Conservation (phyloP, 345 rosid species). For the Populus euphratica region DNA sequence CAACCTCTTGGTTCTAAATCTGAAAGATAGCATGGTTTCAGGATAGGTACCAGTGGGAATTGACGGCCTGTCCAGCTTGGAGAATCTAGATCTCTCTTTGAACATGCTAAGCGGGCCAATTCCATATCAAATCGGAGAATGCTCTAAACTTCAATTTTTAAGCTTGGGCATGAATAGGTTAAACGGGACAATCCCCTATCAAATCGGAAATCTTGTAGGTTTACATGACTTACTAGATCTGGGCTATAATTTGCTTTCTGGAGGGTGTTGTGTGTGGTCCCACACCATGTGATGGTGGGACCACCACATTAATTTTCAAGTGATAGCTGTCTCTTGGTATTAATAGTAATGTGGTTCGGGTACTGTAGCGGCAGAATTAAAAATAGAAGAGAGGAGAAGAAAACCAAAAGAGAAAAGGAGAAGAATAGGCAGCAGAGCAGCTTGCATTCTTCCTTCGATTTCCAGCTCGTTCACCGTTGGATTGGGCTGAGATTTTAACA, state of each 20-base stretch:
- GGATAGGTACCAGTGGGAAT: slow-evolving; percentile 21
- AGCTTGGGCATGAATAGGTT: slow-evolving; percentile 19
- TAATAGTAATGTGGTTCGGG: too few relatives aligned
- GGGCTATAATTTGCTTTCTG: slow-evolving; percentile 32
- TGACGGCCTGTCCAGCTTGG: slow-evolving; percentile 10
- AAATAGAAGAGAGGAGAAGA: too few relatives aligned
- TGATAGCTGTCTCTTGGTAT: too few relatives aligned
- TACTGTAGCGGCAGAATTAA: too few relatives aligned
- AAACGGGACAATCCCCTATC: slow-evolving; percentile 21
- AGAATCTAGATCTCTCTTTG: slow-evolving; percentile 17
- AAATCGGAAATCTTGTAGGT: slow-evolving; percentile 30
- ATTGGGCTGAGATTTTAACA: too few relatives aligned
- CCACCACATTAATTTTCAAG: too few relatives aligned
- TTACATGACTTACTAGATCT: slow-evolving; percentile 37
- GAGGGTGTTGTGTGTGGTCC: not conserved
- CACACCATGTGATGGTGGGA: too few relatives aligned
- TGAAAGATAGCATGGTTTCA: slow-evolving; percentile 21
- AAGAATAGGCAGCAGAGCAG: too few relatives aligned
- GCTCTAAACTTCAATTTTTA: slow-evolving; percentile 11
- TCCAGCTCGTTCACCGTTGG: too few relatives aligned
- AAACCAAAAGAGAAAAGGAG: too few relatives aligned
- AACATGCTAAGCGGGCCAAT: slow-evolving; percentile 31
- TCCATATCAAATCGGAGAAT: slow-evolving; percentile 27
- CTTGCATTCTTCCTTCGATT: too few relatives aligned
- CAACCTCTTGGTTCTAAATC: slow-evolving; percentile 8